Conservation (phyloP, 352 stramenopile genomes). For the Plasmopara muralis region DNA sequence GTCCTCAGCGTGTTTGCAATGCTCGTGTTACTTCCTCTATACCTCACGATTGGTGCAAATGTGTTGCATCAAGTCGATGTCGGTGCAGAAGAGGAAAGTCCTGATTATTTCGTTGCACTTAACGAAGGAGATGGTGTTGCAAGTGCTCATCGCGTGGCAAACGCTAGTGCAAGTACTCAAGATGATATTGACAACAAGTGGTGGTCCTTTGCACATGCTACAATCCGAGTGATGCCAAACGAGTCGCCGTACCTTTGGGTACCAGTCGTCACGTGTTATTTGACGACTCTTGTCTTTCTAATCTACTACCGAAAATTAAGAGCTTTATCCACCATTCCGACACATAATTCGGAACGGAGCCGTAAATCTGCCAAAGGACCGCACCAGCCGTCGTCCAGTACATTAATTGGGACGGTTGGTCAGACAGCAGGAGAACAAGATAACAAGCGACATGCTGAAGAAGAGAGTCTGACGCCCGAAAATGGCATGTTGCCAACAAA, state of each 20-base stretch:
- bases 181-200: conserved; percentile 38
- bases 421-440: conserved; percentile 14
- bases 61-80: conserved; percentile 24
- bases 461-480: conserved; percentile 10
- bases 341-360: conserved; percentile 9
- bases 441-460: conserved; percentile 3
- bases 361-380: conserved; percentile 4
- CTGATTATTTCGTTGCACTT: too few species aligned
- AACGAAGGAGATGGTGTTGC: conserved; percentile 5
- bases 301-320: conserved; percentile 68
- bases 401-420: conserved; percentile 18
- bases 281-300: conserved; percentile 69
- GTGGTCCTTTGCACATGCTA: conserved; percentile 77
- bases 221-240: conserved; percentile 71
- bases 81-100: conserved; percentile 10
- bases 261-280: conserved; percentile 61
- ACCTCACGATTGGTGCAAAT: conserved; percentile 50
- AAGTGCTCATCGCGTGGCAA: not conserved
- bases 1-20: conserved; percentile 57
- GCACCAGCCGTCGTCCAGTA: conserved; percentile 20
- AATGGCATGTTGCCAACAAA: conserved; percentile 5
- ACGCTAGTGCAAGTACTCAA: conserved; percentile 6
- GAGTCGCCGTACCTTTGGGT: conserved; percentile 76
- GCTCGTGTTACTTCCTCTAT: conserved; percentile 66
- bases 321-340: conserved; percentile 52